Base-by-base conservation (phyloP, 2,329 filamentous ascomycete species). In the Scolecobasidium constrictum region DNA sequence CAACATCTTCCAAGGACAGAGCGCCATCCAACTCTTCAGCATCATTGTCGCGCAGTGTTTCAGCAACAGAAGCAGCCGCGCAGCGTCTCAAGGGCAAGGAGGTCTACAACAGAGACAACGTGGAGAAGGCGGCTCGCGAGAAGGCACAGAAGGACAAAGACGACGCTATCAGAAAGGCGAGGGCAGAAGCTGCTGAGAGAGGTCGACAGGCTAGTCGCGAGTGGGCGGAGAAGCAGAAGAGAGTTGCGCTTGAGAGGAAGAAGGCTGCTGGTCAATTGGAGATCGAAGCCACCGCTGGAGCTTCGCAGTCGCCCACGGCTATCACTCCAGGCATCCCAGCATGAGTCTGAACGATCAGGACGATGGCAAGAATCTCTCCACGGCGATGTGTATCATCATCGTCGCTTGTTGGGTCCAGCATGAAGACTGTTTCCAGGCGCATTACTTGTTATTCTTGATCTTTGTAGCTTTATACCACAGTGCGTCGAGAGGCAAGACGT, bases 141-240 rank as follows among this genome's bases (percentile, higher is more conserved):
- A 54, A 55, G 39, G 60, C 64, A 48, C 58, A 63, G 43, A 56
- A 49, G 13, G 65, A 65, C 40, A 70, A 69, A 47, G 68, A 70
- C 46, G 67, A 69, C 13, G 66, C 66, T 3, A 64, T 66, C 0
- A 66, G 63, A 53, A 60, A 58, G 47, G 68, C 68, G 17, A 54
- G 68, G 22, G 62, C 59, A 2, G 63, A 63, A 21, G 68, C 68
- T 5, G 63, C 67, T 0, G 67, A 69, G 53, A 49, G 66, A 4
- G 61, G 66, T 1, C 51, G 68, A 13, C 57, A 59, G 33, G 56
- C 61, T 28, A 66, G 62, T 50, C 49, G 67, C 9, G 66, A 69
- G 52, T 72, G 68, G 68, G 68, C 68, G 4, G 66, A 68, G 55
- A 66, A 62, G 57, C 63, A 55, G 56, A 60, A 58, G 56, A 62